These are phyloP conservation scores for Metschnikowia aberdeeniae DNA, from an alignment of 805 yeast genomes.

Conservation along the genomic window DNA sequence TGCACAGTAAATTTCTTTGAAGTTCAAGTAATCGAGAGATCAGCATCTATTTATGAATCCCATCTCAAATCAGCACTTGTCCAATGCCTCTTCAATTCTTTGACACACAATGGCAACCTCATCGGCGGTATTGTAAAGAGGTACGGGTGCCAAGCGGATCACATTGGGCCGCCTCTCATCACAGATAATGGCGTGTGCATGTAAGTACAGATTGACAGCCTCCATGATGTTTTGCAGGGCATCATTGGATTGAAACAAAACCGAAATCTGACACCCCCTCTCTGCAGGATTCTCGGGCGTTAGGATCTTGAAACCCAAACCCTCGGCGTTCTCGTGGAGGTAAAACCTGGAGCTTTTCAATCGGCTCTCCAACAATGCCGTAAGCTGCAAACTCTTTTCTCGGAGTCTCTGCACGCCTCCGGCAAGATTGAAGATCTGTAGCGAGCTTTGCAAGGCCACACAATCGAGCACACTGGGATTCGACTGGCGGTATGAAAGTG, in stretches of 20 bases:
- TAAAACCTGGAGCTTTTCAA: constrained; percentile 48
- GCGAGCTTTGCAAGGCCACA: constrained; percentile 63
- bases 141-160: constrained; percentile 83
- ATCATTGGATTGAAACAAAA: constrained; percentile 49
- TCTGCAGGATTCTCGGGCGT: constrained; percentile 58
- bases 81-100: constrained; percentile 40
- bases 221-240: constrained; percentile 56
- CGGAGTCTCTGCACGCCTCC: constrained; percentile 66
- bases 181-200: constrained; percentile 62
- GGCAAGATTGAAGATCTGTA: constrained; percentile 52
- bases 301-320: constrained; percentile 57
- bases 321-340: constrained; percentile 22
- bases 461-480: constrained; percentile 88
- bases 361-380: constrained; percentile 49
- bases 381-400: constrained; percentile 52
- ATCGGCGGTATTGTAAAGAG: constrained; percentile 72
- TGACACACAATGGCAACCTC: constrained; percentile 53
- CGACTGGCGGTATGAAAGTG: constrained; percentile 83
- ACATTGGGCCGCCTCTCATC: constrained; percentile 91
- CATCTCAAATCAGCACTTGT: background rate
- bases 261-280: constrained; percentile 80
- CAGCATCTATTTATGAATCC: no score
- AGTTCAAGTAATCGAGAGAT: no score
- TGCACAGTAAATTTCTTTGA: background rate
- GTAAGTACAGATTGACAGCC: constrained; percentile 46